Percentiles rank a stretch among this genome's conserved stretches.
Evolutionary conservation across 495 filamentous ascomycete species (phyloP).

Genomic region (Margaritispora aquatica): DNA sequence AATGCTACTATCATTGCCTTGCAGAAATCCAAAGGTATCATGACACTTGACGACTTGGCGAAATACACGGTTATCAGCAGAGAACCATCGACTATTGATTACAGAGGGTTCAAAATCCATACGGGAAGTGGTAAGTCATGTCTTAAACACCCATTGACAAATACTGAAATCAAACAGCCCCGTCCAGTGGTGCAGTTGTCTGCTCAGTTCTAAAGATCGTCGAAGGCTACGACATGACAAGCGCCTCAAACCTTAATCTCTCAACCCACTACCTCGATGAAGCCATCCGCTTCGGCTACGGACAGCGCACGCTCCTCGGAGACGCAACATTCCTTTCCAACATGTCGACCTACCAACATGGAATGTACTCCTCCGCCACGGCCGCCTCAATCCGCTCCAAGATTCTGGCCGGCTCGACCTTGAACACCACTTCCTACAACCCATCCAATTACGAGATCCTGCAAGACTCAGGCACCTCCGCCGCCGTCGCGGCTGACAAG

Average conservation of each 20-base stretch:
- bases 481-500: constrained; percentile 62
- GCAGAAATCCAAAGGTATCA: constrained; percentile 63
- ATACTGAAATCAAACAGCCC: too few relatives aligned
- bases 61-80: constrained; percentile 62
- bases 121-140: too few relatives aligned
- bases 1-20: constrained; percentile 65
- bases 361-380: constrained; percentile 57
- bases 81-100: constrained; percentile 57
- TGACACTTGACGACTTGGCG: constrained; percentile 72
- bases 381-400: constrained; percentile 56
- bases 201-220: constrained; percentile 72
- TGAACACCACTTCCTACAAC: constrained; percentile 64
- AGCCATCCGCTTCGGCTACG: constrained; percentile 82
- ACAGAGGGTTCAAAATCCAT: constrained; percentile 63
- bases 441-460: constrained; percentile 57
- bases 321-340: constrained; percentile 68
- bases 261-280: constrained; percentile 82
- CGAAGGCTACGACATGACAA: constrained; percentile 53
- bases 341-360: constrained; percentile 52
- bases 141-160: too few relatives aligned
- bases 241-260: constrained; percentile 39
- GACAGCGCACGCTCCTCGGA: constrained; percentile 59
- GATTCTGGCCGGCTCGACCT: constrained; percentile 61
- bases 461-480: constrained; percentile 66
- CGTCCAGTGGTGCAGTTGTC: constrained; percentile 68